Base-by-base conservation (phyloP, 2,329 filamentous ascomycete genomes). In the Exophiala mesophila region DNA sequence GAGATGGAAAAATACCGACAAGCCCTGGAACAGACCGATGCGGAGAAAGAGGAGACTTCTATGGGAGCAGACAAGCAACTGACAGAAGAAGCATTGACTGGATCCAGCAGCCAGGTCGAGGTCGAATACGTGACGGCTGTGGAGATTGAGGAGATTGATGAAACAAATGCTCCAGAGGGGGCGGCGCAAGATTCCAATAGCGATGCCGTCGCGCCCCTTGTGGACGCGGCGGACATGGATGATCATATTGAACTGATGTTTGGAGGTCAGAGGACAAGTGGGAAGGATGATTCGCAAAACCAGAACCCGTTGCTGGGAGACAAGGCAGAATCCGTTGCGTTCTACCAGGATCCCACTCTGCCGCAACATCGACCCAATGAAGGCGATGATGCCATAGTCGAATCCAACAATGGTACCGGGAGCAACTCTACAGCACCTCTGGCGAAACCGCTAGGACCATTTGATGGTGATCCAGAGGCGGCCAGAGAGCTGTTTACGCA, bases 301-400 rank as follows among this genome's bases (percentile, higher is more conserved):
- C 6, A 26, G 23, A n/a, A n/a, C n/a, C n/a, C n/a, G n/a, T n/a
- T n/a, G n/a, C n/a, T n/a, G n/a, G n/a, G n/a, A n/a, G 18, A 31
- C 10, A 16, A 37, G 13, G 21, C 36, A 3, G 19, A 17, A 5
- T 39, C 39, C 12, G 13, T 23, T 20, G 9, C 5, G 18, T 23
- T 28, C 7, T 44, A 47, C 36, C 46, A 39, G 50, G 68, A 72
- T 46, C 66, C 69, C 18, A 71, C 68, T 5, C 60, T 72, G 3
- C 69, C 69, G 15, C 69, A 72, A 36, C 60, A 67, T 52, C 65
- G 69, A 32, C 70, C 68, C 3, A 60, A 69, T 44, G 58, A 60
- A 30, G 53, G 57, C n/a, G 45, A 52, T 15, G 26, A 47, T 35
- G 24, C 49, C 24, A 15, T 31, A 50, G 57, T 62, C 35, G 58